Conservation (phyloP, 202 grass and related monocot species). For the Musa balbisiana region DNA sequence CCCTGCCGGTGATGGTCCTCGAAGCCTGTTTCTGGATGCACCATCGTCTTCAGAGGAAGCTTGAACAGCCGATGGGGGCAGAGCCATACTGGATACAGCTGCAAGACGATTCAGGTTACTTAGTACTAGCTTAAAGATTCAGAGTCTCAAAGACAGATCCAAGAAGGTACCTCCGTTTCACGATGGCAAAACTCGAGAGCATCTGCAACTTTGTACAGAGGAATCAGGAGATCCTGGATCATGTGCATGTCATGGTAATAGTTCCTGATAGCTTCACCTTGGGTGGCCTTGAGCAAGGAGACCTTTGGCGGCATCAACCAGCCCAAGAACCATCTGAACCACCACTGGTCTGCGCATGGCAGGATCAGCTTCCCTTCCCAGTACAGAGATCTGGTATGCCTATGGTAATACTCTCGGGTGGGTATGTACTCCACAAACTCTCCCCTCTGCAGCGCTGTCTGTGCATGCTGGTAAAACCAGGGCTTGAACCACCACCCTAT, state of each 20-base stretch:
- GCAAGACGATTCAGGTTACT: background rate
- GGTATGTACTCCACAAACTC: background rate
- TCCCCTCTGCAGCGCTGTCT: background rate
- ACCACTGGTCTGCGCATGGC: background rate
- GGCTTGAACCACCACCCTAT: background rate
- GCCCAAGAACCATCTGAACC: background rate
- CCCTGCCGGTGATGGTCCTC: background rate
- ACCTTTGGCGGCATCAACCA: background rate
- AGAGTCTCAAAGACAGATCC: too few relatives aligned
- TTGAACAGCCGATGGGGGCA: background rate
- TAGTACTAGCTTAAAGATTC: too few relatives aligned
- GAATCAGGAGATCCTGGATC: background rate
- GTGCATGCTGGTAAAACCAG: background rate
- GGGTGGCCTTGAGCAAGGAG: background rate
- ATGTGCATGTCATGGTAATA: background rate
- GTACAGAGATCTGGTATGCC: background rate
- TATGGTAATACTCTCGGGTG: background rate
- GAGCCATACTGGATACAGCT: background rate
- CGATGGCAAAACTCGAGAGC: background rate
- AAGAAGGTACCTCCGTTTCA: background rate
- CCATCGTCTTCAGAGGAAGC: background rate
- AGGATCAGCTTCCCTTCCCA: constrained; percentile 1
- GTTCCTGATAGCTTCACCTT: background rate
- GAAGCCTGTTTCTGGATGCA: background rate
- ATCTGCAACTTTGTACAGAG: background rate